Conservation (phyloP, 768 basidiomycete genomes). For the Dentipellis fragilis region DNA sequence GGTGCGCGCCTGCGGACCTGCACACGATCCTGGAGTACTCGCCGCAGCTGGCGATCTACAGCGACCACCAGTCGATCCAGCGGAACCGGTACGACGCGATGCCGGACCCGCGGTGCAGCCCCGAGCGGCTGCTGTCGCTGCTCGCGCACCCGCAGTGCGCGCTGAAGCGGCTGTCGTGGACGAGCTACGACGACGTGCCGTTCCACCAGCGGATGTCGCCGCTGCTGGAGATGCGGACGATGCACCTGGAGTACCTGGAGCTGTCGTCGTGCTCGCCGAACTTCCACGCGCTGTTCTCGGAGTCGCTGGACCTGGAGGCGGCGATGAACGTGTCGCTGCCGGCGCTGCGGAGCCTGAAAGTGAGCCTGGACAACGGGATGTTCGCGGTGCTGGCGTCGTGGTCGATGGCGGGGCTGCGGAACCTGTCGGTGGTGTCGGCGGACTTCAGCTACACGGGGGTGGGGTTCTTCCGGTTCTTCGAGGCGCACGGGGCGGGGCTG, state of each 20-base stretch:
- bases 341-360: constrained; percentile 55
- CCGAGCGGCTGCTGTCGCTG: constrained; percentile 47
- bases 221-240: constrained; percentile 40
- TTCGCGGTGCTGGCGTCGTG: constrained; percentile 58
- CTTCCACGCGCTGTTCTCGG: constrained; percentile 24
- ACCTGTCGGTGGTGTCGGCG: constrained; percentile 58
- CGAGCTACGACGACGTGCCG: constrained; percentile 58
- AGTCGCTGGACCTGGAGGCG: constrained; percentile 2
- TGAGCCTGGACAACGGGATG: constrained; percentile 62
- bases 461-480: constrained; percentile 59
- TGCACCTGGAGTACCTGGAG: constrained; percentile 57
- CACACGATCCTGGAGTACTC: constrained; percentile 61
- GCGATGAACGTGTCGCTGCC: constrained; percentile 39
- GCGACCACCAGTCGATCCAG: constrained; percentile 56
- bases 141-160: constrained; percentile 44
- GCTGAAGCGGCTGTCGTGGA: constrained; percentile 56
- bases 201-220: constrained; percentile 47
- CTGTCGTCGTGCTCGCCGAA: constrained; percentile 48
- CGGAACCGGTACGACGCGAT: constrained; percentile 38
- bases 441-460: constrained; percentile 62
- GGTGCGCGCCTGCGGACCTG: constrained; percentile 56
- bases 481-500: constrained; percentile 51
- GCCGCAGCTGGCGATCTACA: constrained; percentile 47
- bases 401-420: constrained; percentile 52
- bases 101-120: constrained; percentile 35